Evolutionary conservation across 2,329 filamentous ascomycete genomes (phyloP), one percentile per base, ranked within the genome.

Genomic region (Epichloe baconii): DNA sequence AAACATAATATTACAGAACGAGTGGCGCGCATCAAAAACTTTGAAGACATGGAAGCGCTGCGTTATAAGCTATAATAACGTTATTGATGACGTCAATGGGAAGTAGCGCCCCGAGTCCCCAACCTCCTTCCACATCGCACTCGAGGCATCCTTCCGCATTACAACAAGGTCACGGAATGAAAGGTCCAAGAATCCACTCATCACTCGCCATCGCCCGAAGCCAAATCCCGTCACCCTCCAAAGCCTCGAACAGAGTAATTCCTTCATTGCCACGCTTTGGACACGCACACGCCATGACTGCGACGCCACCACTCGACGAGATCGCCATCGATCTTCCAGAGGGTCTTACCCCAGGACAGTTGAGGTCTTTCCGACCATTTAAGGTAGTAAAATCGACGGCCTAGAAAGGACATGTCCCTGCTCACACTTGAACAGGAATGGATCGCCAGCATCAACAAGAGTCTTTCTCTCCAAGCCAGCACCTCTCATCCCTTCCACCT

Each of bases 401-500:
- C 11, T 2, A 15, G 12, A 12, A 15, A n/a, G 14, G 1, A 37
- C 12, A 15, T 7, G 40, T n/a, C 17, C 42, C 5, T 41, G 19
- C 36, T 35, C 10, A 53, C 19, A 7, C 5, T 8, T 1, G 5
- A 1, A 5, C 21, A 78, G 75, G 66, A 65, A 46, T 80, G 77
- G 77, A 62, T 77, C 52, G 56, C 62, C 3, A 76, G 68, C 14
- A 63, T 80, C 36, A 65, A 64, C 19, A 64, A 58, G 47, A 77
- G 76, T 17, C 71, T 79, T 36, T 50, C 61, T 17, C 67, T 73
- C 0, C 77, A 80, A 56, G 54, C 58, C 15, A 58, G 66, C 50
- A 40, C 64, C 3, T 55, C 62, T 17, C 76, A 80, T 57, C 73
- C 76, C 6, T 82, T 82, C 67, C 69, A 78, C 63, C 12, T 57